Conservation (phyloP, 2,329 filamentous ascomycete species). For the Aspergillus carbonarius region DNA sequence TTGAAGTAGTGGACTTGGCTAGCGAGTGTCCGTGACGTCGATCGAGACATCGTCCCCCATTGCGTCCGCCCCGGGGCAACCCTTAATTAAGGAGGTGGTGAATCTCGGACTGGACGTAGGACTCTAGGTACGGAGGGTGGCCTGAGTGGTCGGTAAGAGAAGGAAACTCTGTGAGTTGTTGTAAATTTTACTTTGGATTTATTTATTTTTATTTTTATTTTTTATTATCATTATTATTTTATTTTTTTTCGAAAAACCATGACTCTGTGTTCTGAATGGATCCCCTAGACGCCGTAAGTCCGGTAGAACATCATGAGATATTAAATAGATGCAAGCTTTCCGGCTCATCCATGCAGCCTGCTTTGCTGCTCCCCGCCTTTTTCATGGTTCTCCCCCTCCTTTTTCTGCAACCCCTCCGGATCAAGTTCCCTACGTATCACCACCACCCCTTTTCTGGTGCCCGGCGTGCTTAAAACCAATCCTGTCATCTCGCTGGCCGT, state of each 20-base stretch:
- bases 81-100: background rate
- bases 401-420: slow-evolving; percentile 15
- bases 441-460: slow-evolving; percentile 10
- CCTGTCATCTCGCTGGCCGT: background rate
- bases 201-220: too few relatives aligned
- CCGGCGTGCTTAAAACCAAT: background rate
- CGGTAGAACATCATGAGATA: background rate
- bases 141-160: background rate
- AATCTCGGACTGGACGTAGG: background rate
- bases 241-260: background rate
- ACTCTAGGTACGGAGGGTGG: background rate
- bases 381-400: slow-evolving; percentile 8
- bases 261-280: background rate
- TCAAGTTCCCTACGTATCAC: slow-evolving; percentile 6
- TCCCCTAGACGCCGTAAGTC: background rate
- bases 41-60: slow-evolving; percentile 10
- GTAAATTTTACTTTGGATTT: too few relatives aligned
- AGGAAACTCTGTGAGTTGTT: too few relatives aligned
- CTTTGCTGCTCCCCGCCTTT: slow-evolving; percentile 12
- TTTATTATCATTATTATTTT: too few relatives aligned
- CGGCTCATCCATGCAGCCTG: slow-evolving; percentile 6
- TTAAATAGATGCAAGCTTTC: background rate
- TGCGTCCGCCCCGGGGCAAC: background rate
- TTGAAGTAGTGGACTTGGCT: slow-evolving; percentile 17
- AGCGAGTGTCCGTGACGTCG: slow-evolving; percentile 18